phyloP scores from a whole-genome alignment of 2,329 filamentous ascomycete genomes.

The Trichoderma sp. region DNA sequence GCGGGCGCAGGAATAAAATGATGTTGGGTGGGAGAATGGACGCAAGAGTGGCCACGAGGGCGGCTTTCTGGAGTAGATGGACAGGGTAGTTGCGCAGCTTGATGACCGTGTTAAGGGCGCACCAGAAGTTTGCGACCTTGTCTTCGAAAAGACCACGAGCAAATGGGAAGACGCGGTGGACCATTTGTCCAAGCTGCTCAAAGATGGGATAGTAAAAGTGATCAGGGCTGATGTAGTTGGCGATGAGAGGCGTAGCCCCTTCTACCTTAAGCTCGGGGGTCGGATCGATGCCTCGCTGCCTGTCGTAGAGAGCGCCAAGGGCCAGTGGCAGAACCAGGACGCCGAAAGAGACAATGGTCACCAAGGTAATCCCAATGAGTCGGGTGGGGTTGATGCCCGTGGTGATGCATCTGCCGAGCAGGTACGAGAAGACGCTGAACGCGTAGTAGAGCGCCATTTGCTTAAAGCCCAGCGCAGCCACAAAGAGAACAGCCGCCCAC shows the following conservation, averaged over 20 bases:
- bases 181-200: constrained; percentile 77
- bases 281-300: constrained; percentile 62
- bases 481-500: constrained; percentile 93
- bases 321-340: constrained; percentile 76
- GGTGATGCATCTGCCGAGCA: constrained; percentile 82
- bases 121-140: constrained; percentile 99
- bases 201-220: constrained; percentile 73
- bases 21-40: constrained; percentile 79
- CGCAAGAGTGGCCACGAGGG: constrained; percentile 72
- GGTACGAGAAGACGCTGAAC: constrained; percentile 86
- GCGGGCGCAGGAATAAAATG: constrained; percentile 76
- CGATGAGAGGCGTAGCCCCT: constrained; percentile 59
- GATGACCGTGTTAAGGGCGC: constrained; percentile 82
- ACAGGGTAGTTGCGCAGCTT: constrained; percentile 79
- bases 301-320: constrained; percentile 69
- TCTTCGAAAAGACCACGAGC: constrained; percentile 96
- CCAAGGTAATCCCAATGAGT: constrained; percentile 72
- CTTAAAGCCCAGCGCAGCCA: constrained; percentile 92
- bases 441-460: constrained; percentile 99
- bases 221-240: constrained; percentile 61
- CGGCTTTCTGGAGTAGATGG: constrained; percentile 71
- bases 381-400: constrained; percentile 69
- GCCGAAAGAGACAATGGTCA: constrained; percentile 73
- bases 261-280: constrained; percentile 53
- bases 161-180: constrained; percentile 95